Evolutionary conservation across 1,284 basidiomycete species (phyloP), one percentile per base, ranked within the genome.

Genomic region (Cryptococcus floricola): DNA sequence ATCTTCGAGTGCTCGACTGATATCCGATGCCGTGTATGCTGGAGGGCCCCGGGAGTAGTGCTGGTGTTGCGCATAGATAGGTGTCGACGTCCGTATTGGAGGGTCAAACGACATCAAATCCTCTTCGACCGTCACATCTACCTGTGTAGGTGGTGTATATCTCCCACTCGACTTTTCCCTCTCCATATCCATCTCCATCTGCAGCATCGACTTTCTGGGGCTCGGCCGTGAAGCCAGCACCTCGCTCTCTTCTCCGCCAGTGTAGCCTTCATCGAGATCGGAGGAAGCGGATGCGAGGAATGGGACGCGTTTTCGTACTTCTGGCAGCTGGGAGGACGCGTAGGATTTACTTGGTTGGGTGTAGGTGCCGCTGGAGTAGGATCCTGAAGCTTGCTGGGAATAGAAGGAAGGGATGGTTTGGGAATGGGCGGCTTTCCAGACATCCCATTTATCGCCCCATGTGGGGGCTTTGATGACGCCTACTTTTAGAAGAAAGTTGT

Each of bases 401-500:
- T 39, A 19, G 2, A 45, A 48, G 0, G 52, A 50, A 25, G 50
- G 41, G 18, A 10, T 8, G 45, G 41, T n/a, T 48, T 47, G 49
- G 1, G 39, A 49, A 25, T 27, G 45, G 16, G 61, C 63, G n/a
- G 58, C 54, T 57, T 65, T 59, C 72, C 70, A 77, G 12, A 71
- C 56, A 25, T 70, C 67, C 75, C 75, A 77, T 56, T 68, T 64
- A 53, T 73, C 70, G 4, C 71, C 74, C 74, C 74, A 77, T 31
- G 70, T 72, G n/a, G 61, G 46, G 0, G 73, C 75, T 27, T 69
- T 65, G 14, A 75, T 67, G 47, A 72, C 65, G n/a, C 73, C 73
- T 5, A 77, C 62, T 58, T 75, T 74, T 37, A 77, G 64, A 12
- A 77, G 66, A 50, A 77, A 75, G 52, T 71, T 68, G 60, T 76